Evolutionary conservation across 2,329 filamentous ascomycete species (phyloP).

Genomic region (Aspergillus unguis): DNA sequence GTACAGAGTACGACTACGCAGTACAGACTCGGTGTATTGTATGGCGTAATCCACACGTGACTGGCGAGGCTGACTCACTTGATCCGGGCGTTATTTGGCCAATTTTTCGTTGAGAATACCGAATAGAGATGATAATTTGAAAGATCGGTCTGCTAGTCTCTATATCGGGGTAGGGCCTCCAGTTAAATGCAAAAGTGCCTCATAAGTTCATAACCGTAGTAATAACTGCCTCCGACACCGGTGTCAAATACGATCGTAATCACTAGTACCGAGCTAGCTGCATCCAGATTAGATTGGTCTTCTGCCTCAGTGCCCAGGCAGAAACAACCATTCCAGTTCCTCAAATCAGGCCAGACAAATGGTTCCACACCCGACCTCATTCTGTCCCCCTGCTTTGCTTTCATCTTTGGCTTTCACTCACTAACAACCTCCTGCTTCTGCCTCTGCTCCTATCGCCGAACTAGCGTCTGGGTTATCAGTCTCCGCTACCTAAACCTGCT

Average conservation of each 20-base stretch:
- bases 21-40: no score
- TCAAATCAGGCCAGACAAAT: conserved; percentile 9
- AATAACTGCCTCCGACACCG: conserved; percentile 10
- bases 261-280: background rate
- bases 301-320: conserved; percentile 23
- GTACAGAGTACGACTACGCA: no score
- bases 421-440: conserved; percentile 12
- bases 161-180: no score
- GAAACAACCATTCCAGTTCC: conserved; percentile 2
- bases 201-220: no score
- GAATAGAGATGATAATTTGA: no score
- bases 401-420: background rate
- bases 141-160: no score
- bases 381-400: conserved; percentile 15
- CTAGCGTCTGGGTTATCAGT: conserved; percentile 20
- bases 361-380: conserved; percentile 20
- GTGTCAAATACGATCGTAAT: conserved; percentile 8
- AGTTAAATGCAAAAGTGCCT: no score
- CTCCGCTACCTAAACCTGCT: conserved; percentile 21
- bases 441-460: conserved; percentile 16
- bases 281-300: conserved; percentile 9
- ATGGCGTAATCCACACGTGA: no score
- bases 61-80: no score
- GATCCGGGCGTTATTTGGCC: no score
- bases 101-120: no score